Base-by-base conservation (phyloP, 140 eudicot species). In the Flaveria floridana region DNA sequence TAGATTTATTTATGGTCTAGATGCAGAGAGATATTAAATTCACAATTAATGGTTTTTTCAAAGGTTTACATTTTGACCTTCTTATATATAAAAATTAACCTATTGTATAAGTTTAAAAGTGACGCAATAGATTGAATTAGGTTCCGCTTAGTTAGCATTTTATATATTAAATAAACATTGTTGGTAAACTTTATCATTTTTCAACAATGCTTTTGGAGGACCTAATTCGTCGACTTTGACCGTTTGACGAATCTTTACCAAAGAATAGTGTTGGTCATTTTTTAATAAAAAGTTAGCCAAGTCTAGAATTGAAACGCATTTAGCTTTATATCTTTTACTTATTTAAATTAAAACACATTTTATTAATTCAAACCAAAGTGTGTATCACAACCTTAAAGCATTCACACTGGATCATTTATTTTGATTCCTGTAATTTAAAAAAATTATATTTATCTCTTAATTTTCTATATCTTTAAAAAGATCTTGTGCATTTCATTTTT, bases 191-290 rank as follows among this genome's bases (percentile, higher is more conserved):
- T 65, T 34, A 37, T 37, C 48, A 64, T 65, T 37, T 65, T 65
- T 65, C 70, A 65, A 65, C 51, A 66, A 39, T 66, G 34, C 71
- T 66, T 66, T 41, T 66, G 26, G 71, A 39, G 53, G 71, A 66
- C 71, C 30, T 16, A 66, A 9, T 66, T 66, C 52, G 71, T 13
- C 15, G 71, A 66, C 71, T 66, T 66, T 66, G 71, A 39, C 71
- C 14, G 16, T 65, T 66, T 66, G 30, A 66, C 55, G 52, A 66
- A 66, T 41, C 71, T 39, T 39, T 66, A 66, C 71, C 18, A 18
- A 66, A 66, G 53, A 66, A 66, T 65, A n/a, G 41, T 39, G 30
- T 39, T 37, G n/a, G 70, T 64, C 25, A 15, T 66, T 8, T 66
- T 66, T 39, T 6, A 39, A n/a, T 37, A 18, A 65, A 65, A 65